Evolutionary conservation across 176 grass and related monocot species (phyloP).

Genomic region (Microstegium vimineum): DNA sequence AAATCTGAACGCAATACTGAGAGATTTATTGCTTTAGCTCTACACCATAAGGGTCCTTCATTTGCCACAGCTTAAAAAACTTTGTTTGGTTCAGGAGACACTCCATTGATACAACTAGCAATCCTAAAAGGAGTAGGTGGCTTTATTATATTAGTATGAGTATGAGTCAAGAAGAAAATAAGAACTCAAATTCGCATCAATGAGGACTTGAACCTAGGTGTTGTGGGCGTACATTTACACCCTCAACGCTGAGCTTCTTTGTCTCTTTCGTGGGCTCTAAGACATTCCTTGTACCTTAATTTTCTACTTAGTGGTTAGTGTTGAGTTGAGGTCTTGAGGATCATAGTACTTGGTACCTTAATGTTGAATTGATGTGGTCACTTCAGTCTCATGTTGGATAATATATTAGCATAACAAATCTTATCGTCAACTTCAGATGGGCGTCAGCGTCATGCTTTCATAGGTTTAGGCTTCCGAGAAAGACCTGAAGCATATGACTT

Average conservation of each 20-base stretch:
- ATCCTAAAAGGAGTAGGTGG: not conserved
- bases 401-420: conserved; percentile 12
- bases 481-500: conserved; percentile 98
- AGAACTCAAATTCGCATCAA: not conserved
- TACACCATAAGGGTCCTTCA: not conserved
- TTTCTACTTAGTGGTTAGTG: conserved; percentile 5
- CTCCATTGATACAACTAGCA: not conserved
- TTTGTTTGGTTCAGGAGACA: not conserved
- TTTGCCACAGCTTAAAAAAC: not conserved
- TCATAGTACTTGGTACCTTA: conserved; percentile 22
- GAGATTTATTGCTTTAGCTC: not conserved
- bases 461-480: conserved; percentile 97
- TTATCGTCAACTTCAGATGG: conserved; percentile 54
- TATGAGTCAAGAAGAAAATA: not conserved
- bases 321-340: not conserved
- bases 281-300: not conserved
- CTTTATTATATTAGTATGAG: too few relatives aligned
- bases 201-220: not conserved
- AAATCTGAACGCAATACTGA: not conserved
- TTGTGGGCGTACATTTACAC: not conserved
- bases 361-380: not conserved
- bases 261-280: conserved; percentile 9
- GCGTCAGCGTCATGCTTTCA: conserved; percentile 86
- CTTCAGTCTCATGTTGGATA: not conserved
- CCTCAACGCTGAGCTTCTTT: not conserved